Percentiles rank a stretch among this genome's conserved stretches.
Conservation (phyloP, 2,329 filamentous ascomycete genomes). For the Aspergillus hiratsukae region DNA sequence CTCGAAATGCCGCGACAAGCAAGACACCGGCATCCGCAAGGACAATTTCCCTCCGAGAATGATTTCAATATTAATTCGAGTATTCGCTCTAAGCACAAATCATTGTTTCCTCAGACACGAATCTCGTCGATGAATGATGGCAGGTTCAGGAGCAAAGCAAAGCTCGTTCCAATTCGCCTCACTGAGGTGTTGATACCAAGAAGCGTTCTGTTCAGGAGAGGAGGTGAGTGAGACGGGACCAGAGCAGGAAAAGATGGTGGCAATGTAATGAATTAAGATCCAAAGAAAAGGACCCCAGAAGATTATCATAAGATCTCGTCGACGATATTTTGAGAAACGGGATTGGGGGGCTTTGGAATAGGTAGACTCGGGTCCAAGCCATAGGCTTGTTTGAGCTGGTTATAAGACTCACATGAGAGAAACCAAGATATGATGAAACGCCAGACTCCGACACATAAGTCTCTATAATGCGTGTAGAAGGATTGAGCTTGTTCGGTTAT, state of each 20-base stretch:
- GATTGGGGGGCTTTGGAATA: neutral
- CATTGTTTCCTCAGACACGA: neutral
- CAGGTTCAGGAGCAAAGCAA: neutral
- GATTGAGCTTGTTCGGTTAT: constrained; percentile 14
- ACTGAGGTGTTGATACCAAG: neutral
- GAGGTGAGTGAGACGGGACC: neutral
- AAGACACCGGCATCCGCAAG: neutral
- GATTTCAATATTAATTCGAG: neutral
- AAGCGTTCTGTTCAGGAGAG: neutral
- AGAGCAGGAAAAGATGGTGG: neutral
- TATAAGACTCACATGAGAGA: neutral
- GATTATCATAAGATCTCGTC: neutral
- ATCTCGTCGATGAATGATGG: neutral
- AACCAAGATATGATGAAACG: neutral
- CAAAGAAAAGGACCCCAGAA: neutral
- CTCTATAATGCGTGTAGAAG: constrained; percentile 10
- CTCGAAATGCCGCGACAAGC: constrained; percentile 1
- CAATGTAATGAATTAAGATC: neutral
- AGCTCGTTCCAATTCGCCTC: neutral
- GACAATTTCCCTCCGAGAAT: neutral
- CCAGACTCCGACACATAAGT: neutral
- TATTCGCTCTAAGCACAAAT: neutral
- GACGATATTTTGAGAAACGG: neutral
- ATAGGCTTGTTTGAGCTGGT: neutral
- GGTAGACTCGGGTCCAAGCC: neutral